Evolutionary conservation across 1,284 basidiomycete species (phyloP).

Genomic region (Malassezia vespertilionis): DNA sequence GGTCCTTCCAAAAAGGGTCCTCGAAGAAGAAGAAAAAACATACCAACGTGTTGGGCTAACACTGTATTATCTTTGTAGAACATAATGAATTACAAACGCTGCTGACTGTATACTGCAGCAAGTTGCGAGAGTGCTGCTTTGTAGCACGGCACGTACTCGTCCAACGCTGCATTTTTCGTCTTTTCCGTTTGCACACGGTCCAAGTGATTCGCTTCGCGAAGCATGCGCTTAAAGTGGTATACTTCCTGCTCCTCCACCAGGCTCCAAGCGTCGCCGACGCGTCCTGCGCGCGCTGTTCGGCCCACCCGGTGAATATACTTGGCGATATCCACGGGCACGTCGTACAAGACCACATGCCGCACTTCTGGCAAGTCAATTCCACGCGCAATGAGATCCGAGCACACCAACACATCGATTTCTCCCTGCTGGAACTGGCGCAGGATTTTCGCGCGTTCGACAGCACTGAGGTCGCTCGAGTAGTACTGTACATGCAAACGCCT

Average conservation of each 20-base stretch:
- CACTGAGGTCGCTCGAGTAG: conserved; percentile 77
- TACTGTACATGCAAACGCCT: conserved; percentile 49
- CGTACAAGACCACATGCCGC: conserved; percentile 83
- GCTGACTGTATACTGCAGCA: conserved; percentile 23
- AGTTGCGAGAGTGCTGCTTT: conserved; percentile 26
- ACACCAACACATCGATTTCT: conserved; percentile 78
- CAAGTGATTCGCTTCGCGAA: conserved; percentile 11
- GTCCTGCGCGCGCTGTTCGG: conserved; percentile 80
- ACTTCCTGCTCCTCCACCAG: conserved; percentile 92
- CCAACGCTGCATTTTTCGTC: conserved; percentile 17
- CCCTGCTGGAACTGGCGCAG: conserved; percentile 70
- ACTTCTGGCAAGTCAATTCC: conserved; percentile 93
- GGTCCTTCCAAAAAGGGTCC: conserved; percentile 32
- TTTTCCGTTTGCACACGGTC: conserved; percentile 24
- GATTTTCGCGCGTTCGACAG: conserved; percentile 63
- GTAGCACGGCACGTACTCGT: conserved; percentile 19
- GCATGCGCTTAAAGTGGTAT: conserved; percentile 19
- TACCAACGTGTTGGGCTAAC: conserved; percentile 27
- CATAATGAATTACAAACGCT: conserved; percentile 2
- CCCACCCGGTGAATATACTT: conserved; percentile 97
- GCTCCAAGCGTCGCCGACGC: conserved; percentile 77
- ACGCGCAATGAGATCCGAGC: conserved; percentile 86
- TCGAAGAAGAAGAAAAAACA: conserved; percentile 40
- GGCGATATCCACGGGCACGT: conserved; percentile 86
- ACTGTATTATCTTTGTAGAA: conserved; percentile 9